phyloP scores from a whole-genome alignment of 495 filamentous ascomycete species.

The Parachaetomium inaequale region DNA sequence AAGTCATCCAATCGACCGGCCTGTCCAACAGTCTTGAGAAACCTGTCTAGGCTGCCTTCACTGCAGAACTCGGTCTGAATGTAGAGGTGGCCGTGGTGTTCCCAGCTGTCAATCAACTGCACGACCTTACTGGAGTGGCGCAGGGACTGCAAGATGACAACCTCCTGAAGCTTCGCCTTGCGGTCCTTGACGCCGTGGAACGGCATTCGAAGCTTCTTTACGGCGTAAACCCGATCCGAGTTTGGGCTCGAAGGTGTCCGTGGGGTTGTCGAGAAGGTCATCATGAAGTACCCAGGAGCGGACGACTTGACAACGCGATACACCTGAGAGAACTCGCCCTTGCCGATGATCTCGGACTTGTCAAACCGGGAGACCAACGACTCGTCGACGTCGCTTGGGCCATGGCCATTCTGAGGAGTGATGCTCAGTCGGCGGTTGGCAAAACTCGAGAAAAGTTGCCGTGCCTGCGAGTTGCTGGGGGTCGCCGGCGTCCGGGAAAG shows the following conservation, averaged over 20 bases:
- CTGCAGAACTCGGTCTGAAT: constrained; percentile 97
- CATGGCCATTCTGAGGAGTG: constrained; percentile 53
- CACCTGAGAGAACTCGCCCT: constrained; percentile 89
- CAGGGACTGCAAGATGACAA: constrained; percentile 66
- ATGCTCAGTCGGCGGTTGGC: constrained; percentile 43
- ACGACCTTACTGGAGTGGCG: constrained; percentile 76
- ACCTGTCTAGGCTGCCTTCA: constrained; percentile 81
- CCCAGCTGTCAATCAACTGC: constrained; percentile 79
- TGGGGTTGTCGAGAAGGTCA: constrained; percentile 29
- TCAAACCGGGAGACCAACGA: constrained; percentile 68
- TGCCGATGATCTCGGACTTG: constrained; percentile 70
- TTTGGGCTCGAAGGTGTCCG: constrained; percentile 46
- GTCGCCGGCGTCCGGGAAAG: constrained; percentile 60
- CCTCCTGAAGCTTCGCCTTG: constrained; percentile 74
- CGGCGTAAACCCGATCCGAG: constrained; percentile 64
- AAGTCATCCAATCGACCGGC: constrained; percentile 92
- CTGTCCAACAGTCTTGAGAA: constrained; percentile 70
- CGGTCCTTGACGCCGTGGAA: constrained; percentile 71
- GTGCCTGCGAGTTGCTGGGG: constrained; percentile 61
- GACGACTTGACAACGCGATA: constrained; percentile 63
- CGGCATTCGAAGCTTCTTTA: constrained; percentile 86
- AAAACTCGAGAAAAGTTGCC: constrained; percentile 42
- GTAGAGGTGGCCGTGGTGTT: constrained; percentile 73
- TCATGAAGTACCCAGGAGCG: constrained; percentile 24
- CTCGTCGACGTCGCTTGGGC: constrained; percentile 65